Evolutionary conservation across 257 asterid species (phyloP), one percentile per base, ranked within the genome.

Genomic region (Fraxinus anomala): DNA sequence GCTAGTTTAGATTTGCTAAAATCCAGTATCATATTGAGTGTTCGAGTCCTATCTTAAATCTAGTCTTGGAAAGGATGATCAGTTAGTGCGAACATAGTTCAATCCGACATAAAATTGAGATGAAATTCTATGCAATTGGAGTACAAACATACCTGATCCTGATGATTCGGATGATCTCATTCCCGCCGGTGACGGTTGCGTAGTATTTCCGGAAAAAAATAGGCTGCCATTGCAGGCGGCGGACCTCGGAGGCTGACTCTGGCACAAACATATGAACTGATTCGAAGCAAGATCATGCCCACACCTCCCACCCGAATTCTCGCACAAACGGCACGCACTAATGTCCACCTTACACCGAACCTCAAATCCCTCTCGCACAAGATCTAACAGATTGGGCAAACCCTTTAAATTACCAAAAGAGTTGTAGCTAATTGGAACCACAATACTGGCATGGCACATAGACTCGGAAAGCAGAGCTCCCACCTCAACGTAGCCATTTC

Each of bases 231-330:
- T 36, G 80, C 88, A 82, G 39, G 40, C 44, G 19, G 30, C 16
- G 0, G 73, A 33, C 11, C 63, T 66, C 10, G 79, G 83, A 61
- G 78, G 4, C 39, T 69, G 80, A 79, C 78, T 78, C n/a, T 86
- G 77, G 77, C 94, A 91, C 23, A 80, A 77, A 82, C 96, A 91
- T 30, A 75, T 79, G 33, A 88, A 91, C 74, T 66, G 31, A 59
- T 83, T 77, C 14, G 73, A 56, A 3, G 26, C 79, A 2, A 33
- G 73, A 71, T 79, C 86, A 61, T 37, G 81, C 12, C 92, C 92
- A 67, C 96, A 91, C 34, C 79, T 82, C 72, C 96, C 96, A 1
- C 87, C 82, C 3, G 90, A 88, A 73, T 72, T 78, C 83, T 73
- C 80, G 81, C 94, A 89, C 47, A 42, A 80, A 4, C 28, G 73